Percentiles rank a stretch among this genome's conserved stretches.
phyloP scores from a whole-genome alignment of 257 asterid species.

The Plantago major region DNA sequence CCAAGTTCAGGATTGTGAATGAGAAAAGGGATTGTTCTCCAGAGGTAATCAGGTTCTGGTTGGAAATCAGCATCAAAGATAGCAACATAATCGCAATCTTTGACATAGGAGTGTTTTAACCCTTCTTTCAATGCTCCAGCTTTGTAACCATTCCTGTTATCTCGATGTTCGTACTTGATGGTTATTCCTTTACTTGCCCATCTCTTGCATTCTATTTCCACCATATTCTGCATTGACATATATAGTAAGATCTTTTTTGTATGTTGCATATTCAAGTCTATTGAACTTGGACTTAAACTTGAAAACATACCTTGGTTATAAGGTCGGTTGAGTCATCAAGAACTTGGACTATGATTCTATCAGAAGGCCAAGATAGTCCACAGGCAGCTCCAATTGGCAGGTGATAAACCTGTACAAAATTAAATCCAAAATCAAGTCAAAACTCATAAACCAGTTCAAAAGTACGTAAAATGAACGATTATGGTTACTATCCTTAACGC shows the following conservation, averaged over 20 bases:
- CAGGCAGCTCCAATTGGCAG: slow-evolving; percentile 96
- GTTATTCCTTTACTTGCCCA: slow-evolving; percentile 95
- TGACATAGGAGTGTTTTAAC: slow-evolving; percentile 60
- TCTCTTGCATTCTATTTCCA: slow-evolving; percentile 79
- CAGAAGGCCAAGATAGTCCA: slow-evolving; percentile 93
- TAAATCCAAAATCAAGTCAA: neutral
- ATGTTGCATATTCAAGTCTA: too few relatives aligned
- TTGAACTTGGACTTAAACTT: neutral
- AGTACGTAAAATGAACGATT: too few relatives aligned
- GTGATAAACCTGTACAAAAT: slow-evolving; percentile 58
- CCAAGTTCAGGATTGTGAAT: slow-evolving; percentile 80
- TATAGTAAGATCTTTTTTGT: too few relatives aligned
- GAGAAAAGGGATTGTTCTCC: slow-evolving; percentile 73
- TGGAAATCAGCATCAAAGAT: slow-evolving; percentile 94
- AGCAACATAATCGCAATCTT: slow-evolving; percentile 78
- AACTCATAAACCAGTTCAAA: too few relatives aligned
- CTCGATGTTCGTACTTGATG: slow-evolving; percentile 78
- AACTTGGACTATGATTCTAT: slow-evolving; percentile 76
- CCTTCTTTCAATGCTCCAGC: slow-evolving; percentile 93
- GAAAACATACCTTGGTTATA: slow-evolving; percentile 40
- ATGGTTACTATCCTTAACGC: too few relatives aligned
- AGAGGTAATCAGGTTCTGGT: slow-evolving; percentile 84
- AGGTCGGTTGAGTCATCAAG: slow-evolving; percentile 95
- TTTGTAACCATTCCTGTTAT: slow-evolving; percentile 87
- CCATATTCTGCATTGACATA: slow-evolving; percentile 45